Evolutionary conservation across 2,329 filamentous ascomycete genomes (phyloP), one percentile per base, ranked within the genome.

Genomic region (Botrytis aclada): DNA sequence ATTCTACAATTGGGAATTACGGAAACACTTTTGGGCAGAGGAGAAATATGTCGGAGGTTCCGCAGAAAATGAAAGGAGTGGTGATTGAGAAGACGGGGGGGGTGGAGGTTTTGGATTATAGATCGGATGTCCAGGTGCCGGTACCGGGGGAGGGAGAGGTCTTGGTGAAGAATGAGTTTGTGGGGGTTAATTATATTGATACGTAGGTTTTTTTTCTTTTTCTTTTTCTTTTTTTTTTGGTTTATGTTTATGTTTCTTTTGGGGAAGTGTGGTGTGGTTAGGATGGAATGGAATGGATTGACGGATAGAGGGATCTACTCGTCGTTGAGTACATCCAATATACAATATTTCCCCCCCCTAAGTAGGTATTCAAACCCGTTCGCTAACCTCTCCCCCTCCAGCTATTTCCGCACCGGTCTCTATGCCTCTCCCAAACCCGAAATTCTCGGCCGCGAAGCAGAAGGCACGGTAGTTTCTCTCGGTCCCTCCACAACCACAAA

Each of bases 151-250:
- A 90, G 29, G 90, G 89, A 72, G 86, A 97, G 77, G 82, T 97
- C 32, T 87, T 97, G 8, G 88, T 97, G 73, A 92, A 91, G 83
- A 97, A 97, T 82, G 88, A 91, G 76, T 92, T 88, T 81, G 86
- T 92, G 65, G 95, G 94, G 74, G 85, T 97, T 74, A 97, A 97
- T 83, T 97, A 88, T 84, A 97, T 97, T 79, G 95, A 97, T 83
- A 97, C 85, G 87, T 90, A 81, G 77, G 69, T 71, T 34, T 14
- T 34, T 54, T 25, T 2, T n/a, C 43, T 71, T 34, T 14, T 34
- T 54, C 14, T 2, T n/a, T 63, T 9, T 47, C 43, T 41, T 43
- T 0, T 5, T 16, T 29, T 20, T 32, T 6, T 16, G 0, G 7
- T 39, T 32, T 45, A 3, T 20, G 18, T 20, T 45, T 45, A 20